These are phyloP conservation scores for Pestalotiopsis sp. DNA, from an alignment of 2,329 filamentous ascomycete species.

Conservation along the genomic window DNA sequence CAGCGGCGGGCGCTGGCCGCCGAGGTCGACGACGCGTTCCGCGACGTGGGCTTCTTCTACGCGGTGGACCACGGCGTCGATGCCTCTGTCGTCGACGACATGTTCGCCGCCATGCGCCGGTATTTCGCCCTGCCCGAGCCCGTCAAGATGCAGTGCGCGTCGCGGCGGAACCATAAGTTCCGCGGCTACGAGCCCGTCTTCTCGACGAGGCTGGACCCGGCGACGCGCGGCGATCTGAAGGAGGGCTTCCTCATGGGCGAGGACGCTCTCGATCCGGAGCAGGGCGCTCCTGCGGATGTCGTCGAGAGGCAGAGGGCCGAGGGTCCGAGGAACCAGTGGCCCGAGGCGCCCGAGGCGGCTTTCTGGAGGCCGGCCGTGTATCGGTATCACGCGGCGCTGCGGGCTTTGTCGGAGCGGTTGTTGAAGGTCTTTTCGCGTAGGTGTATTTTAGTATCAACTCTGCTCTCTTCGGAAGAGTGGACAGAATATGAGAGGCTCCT, in stretches of 20 bases:
- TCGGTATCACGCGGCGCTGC: conserved; percentile 4
- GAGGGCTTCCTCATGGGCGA: conserved; percentile 16
- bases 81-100: not conserved
- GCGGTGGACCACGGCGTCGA: conserved; percentile 14
- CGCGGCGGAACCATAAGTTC: conserved; percentile 14
- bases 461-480: not conserved
- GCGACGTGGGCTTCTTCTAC: conserved; percentile 14
- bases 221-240: conserved; percentile 15
- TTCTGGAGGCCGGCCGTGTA: conserved; percentile 14
- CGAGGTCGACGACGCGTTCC: conserved; percentile 10
- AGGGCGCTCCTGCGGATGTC: not conserved
- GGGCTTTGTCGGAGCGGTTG: conserved; percentile 5
- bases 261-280: conserved; percentile 13
- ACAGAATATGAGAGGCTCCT: not conserved
- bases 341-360: not conserved
- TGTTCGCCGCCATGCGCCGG: conserved; percentile 10
- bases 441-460: not conserved
- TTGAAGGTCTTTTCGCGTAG: conserved; percentile 6
- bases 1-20: conserved; percentile 1
- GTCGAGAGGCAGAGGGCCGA: conserved; percentile 8
- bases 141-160: conserved; percentile 13
- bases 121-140: conserved; percentile 9
- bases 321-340: conserved; percentile 13
- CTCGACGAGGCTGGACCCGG: conserved; percentile 14
- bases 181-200: conserved; percentile 16